Evolutionary conservation across 1,139 yeast species (phyloP).

Genomic region (Nadsonia starkeyi-henricii): DNA sequence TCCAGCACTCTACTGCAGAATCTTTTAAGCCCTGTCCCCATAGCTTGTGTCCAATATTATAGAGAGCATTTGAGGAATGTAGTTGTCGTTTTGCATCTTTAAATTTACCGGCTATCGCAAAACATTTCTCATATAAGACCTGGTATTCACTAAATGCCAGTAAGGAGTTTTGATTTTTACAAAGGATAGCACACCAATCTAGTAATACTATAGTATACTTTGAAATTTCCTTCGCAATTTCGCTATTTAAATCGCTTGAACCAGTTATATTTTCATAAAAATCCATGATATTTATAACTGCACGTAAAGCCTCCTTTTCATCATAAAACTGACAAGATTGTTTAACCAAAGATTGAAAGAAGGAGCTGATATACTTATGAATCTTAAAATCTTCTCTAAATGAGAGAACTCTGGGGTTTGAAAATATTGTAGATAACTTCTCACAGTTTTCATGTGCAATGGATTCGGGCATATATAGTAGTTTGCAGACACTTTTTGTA

Average conservation of each 20-base stretch:
- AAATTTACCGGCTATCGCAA: not conserved
- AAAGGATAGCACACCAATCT: not conserved
- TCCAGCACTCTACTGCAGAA: slow-evolving; percentile 8
- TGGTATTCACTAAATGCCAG: not conserved
- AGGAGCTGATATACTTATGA: not conserved
- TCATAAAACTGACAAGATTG: not conserved
- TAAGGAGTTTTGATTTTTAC: not conserved
- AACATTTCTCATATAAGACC: not conserved
- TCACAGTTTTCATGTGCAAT: not conserved
- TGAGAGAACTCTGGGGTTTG: not conserved
- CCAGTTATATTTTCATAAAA: not conserved
- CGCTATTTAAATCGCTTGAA: not conserved
- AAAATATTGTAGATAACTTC: not conserved
- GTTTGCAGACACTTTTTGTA: not conserved
- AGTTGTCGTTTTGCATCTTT: slow-evolving; percentile 5
- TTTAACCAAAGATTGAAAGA: not conserved
- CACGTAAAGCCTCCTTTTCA: not conserved
- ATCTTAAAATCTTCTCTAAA: not conserved
- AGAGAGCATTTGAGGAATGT: slow-evolving; percentile 8
- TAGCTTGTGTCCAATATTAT: slow-evolving; percentile 8
- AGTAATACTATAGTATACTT: not conserved
- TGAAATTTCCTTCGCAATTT: not conserved
- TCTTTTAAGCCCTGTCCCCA: slow-evolving; percentile 1
- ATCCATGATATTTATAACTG: not conserved
- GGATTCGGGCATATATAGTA: not conserved